phyloP scores from a whole-genome alignment of 257 asterid species.

The Paulownia fortunei region DNA sequence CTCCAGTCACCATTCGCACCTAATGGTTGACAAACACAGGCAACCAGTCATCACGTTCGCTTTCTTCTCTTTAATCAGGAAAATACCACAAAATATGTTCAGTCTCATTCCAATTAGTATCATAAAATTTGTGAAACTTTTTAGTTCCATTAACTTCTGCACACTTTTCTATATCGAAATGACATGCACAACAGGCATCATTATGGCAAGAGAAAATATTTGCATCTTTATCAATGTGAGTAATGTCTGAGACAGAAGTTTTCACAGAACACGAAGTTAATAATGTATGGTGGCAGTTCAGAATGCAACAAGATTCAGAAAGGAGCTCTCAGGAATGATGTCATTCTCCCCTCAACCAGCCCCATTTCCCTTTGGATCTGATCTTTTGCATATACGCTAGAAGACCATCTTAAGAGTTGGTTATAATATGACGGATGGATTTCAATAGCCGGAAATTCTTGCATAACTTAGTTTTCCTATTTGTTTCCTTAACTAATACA shows the following conservation, averaged over 20 bases:
- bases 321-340: background rate
- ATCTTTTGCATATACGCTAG: constrained; percentile 15
- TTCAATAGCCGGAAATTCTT: background rate
- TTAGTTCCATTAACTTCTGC: background rate
- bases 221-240: background rate
- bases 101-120: background rate
- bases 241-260: background rate
- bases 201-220: background rate
- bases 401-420: background rate
- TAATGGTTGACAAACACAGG: constrained; percentile 38
- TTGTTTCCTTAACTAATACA: background rate
- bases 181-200: background rate
- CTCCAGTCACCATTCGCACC: constrained; percentile 99
- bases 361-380: background rate
- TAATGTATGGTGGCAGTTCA: background rate
- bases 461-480: constrained; percentile 12
- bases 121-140: constrained; percentile 11
- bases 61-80: constrained; percentile 7
- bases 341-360: background rate
- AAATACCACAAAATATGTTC: background rate
- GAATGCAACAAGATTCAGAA: constrained; percentile 15
- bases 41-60: background rate
- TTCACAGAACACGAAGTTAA: background rate
- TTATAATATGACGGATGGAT: background rate
- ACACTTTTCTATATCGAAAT: background rate